Base-by-base conservation (phyloP, 805 yeast species). In the Wickerhamomyces silvicola region DNA sequence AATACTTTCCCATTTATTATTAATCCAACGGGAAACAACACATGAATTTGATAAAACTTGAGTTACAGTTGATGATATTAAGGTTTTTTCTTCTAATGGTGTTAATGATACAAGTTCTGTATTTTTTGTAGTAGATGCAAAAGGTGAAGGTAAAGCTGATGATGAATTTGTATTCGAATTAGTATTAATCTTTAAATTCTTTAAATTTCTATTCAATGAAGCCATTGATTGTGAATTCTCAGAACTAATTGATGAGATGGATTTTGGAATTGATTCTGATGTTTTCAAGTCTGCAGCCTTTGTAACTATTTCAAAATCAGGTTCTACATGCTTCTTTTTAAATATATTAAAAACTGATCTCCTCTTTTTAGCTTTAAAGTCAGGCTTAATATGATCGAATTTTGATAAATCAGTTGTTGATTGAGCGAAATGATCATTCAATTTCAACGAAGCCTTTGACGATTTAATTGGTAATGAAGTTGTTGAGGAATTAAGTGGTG, bases 291-390 rank as follows among this genome's bases (percentile, higher is more conserved):
- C 20, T 4, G 39, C 22, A 10, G 33, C 25, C 31, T 39, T 42
- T 9, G 45, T 43, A 8, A 45, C 50, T 22, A 50, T 47, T 28
- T 50, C 56, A 26, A 50, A 49, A 4, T 39, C 32, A 10, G 52
- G 48, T 13, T 42, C 46, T 13, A 29, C 38, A 18, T 34, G 21
- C 14, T 33, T 36, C 35, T 42, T 46, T 24, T 33, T 38, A 7
- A 51, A 51, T 4, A 51, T 10, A 12, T 37, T 38, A 22, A 51
- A 51, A 22, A 51, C 32, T 1, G 56, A 51, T 31, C 38, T 49
- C 30, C 52, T 41, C 28, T 36, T 43, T 27, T 38, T 44, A 6
- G 24, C 17, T 12, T 40, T 41, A 7, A 28, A 14, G 10, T 18
- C 12, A 22, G 32, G 30, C 24, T 36, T 30, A 15, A 31, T 24